Percentiles rank a stretch among this genome's conserved stretches.
These are phyloP conservation scores for Oidiodendron maius DNA, from an alignment of 495 filamentous ascomycete genomes.

Conservation along the genomic window DNA sequence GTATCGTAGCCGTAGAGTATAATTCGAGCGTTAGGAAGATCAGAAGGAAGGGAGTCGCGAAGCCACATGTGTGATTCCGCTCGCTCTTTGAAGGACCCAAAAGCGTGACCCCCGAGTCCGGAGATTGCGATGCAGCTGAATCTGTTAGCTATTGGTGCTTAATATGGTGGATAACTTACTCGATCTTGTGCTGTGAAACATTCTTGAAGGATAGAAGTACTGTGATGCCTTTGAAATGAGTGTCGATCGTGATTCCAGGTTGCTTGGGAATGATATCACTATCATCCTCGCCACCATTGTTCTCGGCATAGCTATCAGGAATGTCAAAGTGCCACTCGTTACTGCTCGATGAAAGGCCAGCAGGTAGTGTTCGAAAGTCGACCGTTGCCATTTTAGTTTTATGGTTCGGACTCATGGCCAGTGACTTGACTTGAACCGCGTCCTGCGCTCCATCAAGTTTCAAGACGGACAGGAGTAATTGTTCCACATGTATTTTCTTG, in stretches of 20 bases:
- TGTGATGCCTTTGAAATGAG: not conserved
- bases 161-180: not conserved
- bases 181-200: not conserved
- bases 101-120: constrained; percentile 25
- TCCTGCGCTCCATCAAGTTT: too few relatives aligned
- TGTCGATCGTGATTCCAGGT: not conserved
- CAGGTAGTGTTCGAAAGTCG: not conserved
- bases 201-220: not conserved
- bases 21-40: constrained; percentile 32
- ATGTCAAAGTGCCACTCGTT: not conserved
- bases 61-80: constrained; percentile 26
- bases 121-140: constrained; percentile 22
- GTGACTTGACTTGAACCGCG: not conserved
- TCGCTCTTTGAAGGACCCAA: constrained; percentile 28
- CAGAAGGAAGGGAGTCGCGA: constrained; percentile 23
- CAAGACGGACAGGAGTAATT: too few relatives aligned
- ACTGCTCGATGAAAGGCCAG: not conserved
- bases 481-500: too few relatives aligned
- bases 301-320: not conserved
- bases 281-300: not conserved
- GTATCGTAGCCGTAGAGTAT: constrained; percentile 40
- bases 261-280: not conserved
- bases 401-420: not conserved
- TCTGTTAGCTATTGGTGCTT: not conserved
- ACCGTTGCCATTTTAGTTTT: not conserved